These are phyloP conservation scores for Chloromonas sp. DNA, from an alignment of 163 green algal genomes.

Conservation along the genomic window DNA sequence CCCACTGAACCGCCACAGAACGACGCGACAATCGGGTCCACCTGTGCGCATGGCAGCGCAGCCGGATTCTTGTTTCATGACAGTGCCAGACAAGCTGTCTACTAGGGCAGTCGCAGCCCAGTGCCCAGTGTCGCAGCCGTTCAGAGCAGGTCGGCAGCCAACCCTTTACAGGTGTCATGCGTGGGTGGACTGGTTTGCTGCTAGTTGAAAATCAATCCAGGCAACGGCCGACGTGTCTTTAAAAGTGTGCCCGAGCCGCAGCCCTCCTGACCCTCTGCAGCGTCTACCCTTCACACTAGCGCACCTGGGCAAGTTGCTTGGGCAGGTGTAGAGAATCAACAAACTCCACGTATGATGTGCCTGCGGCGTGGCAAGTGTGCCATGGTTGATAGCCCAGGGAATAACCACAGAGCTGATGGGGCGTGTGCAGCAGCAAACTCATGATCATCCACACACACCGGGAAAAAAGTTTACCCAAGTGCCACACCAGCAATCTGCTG, in stretches of 20 bases:
- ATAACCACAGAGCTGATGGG: background rate
- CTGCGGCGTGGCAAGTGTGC: conserved; percentile 22
- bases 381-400: background rate
- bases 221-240: too few relatives aligned
- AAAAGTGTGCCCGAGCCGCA: too few relatives aligned
- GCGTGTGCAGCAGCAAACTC: too few relatives aligned
- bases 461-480: too few relatives aligned
- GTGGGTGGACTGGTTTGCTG: background rate
- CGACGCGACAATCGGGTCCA: conserved; percentile 96
- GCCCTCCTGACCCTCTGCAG: too few relatives aligned
- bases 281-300: background rate
- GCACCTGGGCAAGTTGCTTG: conserved; percentile 71
- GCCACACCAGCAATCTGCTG: too few relatives aligned
- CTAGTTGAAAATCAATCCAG: too few relatives aligned
- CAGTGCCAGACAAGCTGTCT: background rate
- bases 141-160: background rate
- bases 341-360: conserved; percentile 82
- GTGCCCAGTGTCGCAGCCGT: background rate
- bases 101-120: background rate
- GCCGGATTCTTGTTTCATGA: background rate
- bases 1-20: conserved; percentile 95
- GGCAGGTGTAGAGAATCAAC: conserved; percentile 83
- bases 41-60: conserved; percentile 19
- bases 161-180: too few relatives aligned
- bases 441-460: too few relatives aligned